These are phyloP conservation scores for Carex littledalei DNA, from an alignment of 176 grass and related monocot genomes.

Conservation along the genomic window DNA sequence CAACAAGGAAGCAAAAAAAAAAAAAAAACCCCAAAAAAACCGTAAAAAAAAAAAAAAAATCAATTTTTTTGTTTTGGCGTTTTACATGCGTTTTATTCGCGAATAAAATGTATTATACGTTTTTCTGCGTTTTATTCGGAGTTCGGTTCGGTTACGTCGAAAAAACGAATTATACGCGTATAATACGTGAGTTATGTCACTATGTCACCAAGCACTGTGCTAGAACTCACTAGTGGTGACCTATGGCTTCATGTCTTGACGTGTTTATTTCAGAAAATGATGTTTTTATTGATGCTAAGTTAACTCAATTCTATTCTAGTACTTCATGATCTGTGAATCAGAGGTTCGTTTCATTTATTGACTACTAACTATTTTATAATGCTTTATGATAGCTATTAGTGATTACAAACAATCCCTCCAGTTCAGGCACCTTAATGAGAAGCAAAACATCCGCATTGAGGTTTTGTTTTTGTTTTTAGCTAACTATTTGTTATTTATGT, in stretches of 20 bases:
- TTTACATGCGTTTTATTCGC: too few species aligned
- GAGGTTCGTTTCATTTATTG: constrained; percentile 3
- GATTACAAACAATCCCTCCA: constrained; percentile 89
- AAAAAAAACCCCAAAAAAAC: too few species aligned
- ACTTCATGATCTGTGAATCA: not conserved
- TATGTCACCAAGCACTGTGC: not conserved
- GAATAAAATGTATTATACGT: too few species aligned
- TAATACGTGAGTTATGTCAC: too few species aligned
- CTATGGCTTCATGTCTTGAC: not conserved
- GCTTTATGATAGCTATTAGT: constrained; percentile 54
- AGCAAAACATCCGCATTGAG: constrained; percentile 91
- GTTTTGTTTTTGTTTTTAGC: constrained; percentile 41
- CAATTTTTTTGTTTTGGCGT: too few species aligned
- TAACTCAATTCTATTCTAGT: not conserved
- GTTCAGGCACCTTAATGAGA: constrained; percentile 90
- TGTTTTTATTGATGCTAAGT: not conserved
- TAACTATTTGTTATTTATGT: constrained; percentile 9
- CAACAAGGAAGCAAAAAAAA: too few species aligned
- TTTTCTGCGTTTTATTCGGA: too few species aligned
- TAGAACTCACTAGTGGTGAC: not conserved
- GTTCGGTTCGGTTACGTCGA: too few species aligned
- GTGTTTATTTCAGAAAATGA: not conserved
- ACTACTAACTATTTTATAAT: constrained; percentile 8
- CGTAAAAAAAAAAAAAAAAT: too few species aligned
- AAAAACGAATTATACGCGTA: too few species aligned